phyloP scores from a whole-genome alignment of 2,329 filamentous ascomycete species.

The Periglandula ipomoeae region DNA sequence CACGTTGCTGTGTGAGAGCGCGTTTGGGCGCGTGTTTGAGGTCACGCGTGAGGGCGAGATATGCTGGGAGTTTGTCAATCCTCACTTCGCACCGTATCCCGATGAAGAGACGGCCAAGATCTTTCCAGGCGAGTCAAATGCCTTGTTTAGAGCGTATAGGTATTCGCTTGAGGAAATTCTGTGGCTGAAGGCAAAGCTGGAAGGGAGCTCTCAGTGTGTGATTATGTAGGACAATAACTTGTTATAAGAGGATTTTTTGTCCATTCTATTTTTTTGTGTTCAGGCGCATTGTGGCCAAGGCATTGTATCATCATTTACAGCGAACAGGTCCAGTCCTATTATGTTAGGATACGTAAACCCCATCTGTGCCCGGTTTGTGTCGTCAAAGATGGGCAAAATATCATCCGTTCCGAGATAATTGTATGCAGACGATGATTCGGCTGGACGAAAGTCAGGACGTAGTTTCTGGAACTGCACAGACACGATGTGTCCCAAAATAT shows the following conservation, averaged over 20 bases:
- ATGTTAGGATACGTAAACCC: background rate
- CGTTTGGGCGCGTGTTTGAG: constrained; percentile 18
- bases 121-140: constrained; percentile 21
- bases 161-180: constrained; percentile 20
- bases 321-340: background rate
- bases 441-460: background rate
- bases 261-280: background rate
- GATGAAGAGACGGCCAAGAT: constrained; percentile 16
- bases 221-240: no score
- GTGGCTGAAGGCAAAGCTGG: constrained; percentile 12
- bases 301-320: constrained; percentile 1
- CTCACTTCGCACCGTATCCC: constrained; percentile 17
- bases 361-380: background rate
- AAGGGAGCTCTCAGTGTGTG: no score
- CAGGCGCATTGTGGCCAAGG: background rate
- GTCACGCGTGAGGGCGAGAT: constrained; percentile 17
- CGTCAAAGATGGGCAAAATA: background rate
- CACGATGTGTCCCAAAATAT: constrained; percentile 17
- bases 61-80: constrained; percentile 22
- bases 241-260: no score
- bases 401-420: background rate
- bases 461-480: constrained; percentile 14
- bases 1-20: constrained; percentile 19
- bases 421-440: background rate
- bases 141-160: constrained; percentile 18